Base-by-base conservation (phyloP, 2,329 filamentous ascomycete species). In the Colletotrichum eleusines region DNA sequence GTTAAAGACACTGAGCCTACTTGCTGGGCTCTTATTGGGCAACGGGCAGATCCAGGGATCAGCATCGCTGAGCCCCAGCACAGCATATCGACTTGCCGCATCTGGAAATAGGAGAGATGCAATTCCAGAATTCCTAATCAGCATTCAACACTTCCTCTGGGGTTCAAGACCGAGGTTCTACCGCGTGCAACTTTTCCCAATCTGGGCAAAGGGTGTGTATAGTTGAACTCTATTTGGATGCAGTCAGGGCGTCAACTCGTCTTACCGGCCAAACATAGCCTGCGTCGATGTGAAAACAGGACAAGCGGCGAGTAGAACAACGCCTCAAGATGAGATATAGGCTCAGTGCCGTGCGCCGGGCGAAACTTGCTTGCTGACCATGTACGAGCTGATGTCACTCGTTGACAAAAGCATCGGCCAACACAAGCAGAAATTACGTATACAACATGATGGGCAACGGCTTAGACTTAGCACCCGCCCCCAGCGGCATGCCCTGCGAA, bases 401-500 rank as follows among this genome's bases (percentile, higher is more conserved):
- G 20, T 60, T 31, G 20, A 51, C n/a, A 51, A 40, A 26, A 28
- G 46, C 33, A 51, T 51, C n/a, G 42, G 35, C 14, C 11, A 26
- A 35, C 42, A 60, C 57, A 35, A 28, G 16, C 46, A 40, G n/a
- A 40, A 51, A 50, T 40, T 44, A n/a, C n/a, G n/a, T n/a, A 26
- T 35, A 51, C 46, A 51, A 20, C 8, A 62, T 51, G 46, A 23
- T 35, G 40, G 31, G 28, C 57, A 46, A 12, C 57, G 9, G 40
- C 57, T 46, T 42, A 26, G 31, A 33, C 31, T 28, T 44, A 9
- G 20, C 44, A 38, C 58, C 58, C 6, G 42, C 58, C 18, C 58
- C 58, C 7, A 18, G 12, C 28, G 14, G 28, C 58, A 20, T n/a
- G 31, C 66, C 54, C 12, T 69, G 60, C 61, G 54, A 69, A 16